phyloP scores from a whole-genome alignment of 2,329 filamentous ascomycete species.

The Cercospora canescens region DNA sequence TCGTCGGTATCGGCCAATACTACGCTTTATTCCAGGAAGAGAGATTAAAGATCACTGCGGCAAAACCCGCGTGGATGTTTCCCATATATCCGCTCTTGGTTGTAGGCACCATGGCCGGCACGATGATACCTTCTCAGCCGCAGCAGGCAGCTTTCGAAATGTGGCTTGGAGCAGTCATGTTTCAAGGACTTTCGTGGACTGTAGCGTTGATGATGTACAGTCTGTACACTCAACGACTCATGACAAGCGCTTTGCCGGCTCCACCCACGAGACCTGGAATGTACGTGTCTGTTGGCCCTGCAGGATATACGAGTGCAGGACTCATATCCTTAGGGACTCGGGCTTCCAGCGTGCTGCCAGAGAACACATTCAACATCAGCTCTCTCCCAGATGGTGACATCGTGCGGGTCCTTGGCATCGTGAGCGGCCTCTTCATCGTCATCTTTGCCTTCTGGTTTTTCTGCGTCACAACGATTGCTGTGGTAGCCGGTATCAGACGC shows the following conservation, averaged over 20 bases:
- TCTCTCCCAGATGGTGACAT: constrained; percentile 37
- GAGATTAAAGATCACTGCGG: neutral
- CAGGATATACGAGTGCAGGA: constrained; percentile 45
- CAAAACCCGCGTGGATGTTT: neutral
- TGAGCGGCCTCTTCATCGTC: constrained; percentile 49
- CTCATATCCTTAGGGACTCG: constrained; percentile 50
- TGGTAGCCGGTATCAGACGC: constrained; percentile 40
- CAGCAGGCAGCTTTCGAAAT: constrained; percentile 48
- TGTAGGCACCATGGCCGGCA: neutral
- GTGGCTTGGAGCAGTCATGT: constrained; percentile 44
- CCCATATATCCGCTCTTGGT: neutral
- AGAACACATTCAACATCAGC: constrained; percentile 36
- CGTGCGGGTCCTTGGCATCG: constrained; percentile 44
- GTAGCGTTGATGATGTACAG: constrained; percentile 48
- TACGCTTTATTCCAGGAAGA: neutral
- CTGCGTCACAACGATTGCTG: constrained; percentile 42
- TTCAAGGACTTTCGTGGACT: constrained; percentile 49
- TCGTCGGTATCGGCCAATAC: neutral
- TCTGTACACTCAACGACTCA: constrained; percentile 45
- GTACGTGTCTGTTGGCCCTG: constrained; percentile 55
- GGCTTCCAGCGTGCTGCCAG: constrained; percentile 39
- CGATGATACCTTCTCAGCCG: constrained; percentile 25
- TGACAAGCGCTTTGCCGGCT: constrained; percentile 45
- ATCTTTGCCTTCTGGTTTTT: constrained; percentile 55
- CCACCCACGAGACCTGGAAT: constrained; percentile 47